Conservation (phyloP, 306 rosid genomes). For the Betula pendula region DNA sequence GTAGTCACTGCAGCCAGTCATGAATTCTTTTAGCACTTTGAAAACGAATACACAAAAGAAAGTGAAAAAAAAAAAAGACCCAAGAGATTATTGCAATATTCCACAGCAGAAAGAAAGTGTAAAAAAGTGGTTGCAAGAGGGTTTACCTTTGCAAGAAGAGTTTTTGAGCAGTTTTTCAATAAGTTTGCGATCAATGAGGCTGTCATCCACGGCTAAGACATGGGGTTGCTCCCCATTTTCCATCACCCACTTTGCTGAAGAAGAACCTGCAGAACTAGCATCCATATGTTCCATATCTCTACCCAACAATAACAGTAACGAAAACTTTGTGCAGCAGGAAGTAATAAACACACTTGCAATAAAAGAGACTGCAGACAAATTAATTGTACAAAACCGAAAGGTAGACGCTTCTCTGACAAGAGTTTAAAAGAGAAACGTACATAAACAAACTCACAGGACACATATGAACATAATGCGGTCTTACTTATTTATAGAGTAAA, state of each 20-base stretch:
- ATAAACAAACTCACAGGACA: conserved; percentile 49
- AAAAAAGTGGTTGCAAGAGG: not conserved
- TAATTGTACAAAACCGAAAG: conserved; percentile 31
- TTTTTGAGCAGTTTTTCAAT: conserved; percentile 80
- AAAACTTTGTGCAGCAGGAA: conserved; percentile 13
- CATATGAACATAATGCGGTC: conserved; percentile 41
- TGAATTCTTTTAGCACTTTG: not conserved
- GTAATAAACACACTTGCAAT: no score
- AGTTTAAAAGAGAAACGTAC: conserved; percentile 12
- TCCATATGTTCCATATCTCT: conserved; percentile 33
- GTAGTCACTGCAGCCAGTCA: conserved; percentile 65
- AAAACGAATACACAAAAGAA: conserved; percentile 5
- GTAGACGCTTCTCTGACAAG: conserved; percentile 21
- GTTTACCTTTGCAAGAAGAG: conserved; percentile 76
- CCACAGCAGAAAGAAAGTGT: no score
- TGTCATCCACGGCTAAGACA: conserved; percentile 95
- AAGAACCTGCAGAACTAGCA: conserved; percentile 35
- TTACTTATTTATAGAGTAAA: conserved; percentile 31
- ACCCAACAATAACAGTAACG: not conserved
- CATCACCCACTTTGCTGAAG: conserved; percentile 51
- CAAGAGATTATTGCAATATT: no score
- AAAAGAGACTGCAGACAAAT: conserved; percentile 32
- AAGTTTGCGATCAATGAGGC: conserved; percentile 72
- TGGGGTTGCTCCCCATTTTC: conserved; percentile 68
- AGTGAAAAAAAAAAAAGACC: not conserved